These are phyloP conservation scores for Pisolithus sp. DNA, from an alignment of 768 basidiomycete species.

Conservation along the genomic window DNA sequence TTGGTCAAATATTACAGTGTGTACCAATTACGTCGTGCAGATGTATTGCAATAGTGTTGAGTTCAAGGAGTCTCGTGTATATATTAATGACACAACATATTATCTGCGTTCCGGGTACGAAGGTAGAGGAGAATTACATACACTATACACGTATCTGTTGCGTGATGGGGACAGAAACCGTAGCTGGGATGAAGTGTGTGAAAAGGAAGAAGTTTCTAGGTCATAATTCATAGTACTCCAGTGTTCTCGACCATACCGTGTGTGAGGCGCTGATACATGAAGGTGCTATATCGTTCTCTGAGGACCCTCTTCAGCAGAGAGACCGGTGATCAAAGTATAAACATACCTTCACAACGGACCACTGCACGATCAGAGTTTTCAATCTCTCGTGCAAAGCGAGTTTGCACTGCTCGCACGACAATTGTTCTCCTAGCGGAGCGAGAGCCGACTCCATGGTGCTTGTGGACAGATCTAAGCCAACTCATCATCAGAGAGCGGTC, in stretches of 20 bases:
- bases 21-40: background rate
- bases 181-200: no score
- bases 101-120: background rate
- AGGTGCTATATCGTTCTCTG: slow-evolving; percentile 51
- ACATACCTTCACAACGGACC: slow-evolving; percentile 71
- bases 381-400: slow-evolving; percentile 57
- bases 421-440: slow-evolving; percentile 59
- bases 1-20: background rate
- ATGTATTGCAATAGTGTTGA: background rate
- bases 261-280: background rate
- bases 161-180: no score
- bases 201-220: background rate
- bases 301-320: slow-evolving; percentile 6
- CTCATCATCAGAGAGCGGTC: slow-evolving; percentile 1
- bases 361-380: slow-evolving; percentile 62
- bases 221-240: background rate
- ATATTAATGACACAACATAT: background rate
- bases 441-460: slow-evolving; percentile 67
- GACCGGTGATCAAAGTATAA: background rate
- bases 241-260: no score
- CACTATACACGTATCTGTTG: background rate
- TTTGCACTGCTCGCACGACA: slow-evolving; percentile 66
- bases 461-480: slow-evolving; percentile 58
- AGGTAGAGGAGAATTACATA: slow-evolving; percentile 1
- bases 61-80: slow-evolving; percentile 2